These are phyloP conservation scores for Chlorophyllum brunneum DNA, from an alignment of 768 basidiomycete genomes.

Conservation along the genomic window DNA sequence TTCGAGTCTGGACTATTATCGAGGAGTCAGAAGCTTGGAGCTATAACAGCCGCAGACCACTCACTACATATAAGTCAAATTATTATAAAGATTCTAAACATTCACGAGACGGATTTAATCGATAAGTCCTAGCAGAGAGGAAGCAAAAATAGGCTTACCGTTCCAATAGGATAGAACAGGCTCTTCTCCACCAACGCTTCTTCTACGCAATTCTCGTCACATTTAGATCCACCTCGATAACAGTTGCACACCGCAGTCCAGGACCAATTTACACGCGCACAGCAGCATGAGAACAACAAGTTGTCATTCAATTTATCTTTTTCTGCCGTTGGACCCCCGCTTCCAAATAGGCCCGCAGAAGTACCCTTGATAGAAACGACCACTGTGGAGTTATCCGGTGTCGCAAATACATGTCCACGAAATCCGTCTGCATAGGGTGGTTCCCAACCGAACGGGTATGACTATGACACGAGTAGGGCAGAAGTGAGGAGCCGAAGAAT, in stretches of 20 bases:
- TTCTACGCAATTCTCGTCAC: constrained; percentile 77
- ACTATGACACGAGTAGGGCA: constrained; percentile 31
- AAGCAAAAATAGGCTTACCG: constrained; percentile 44
- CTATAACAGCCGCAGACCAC: constrained; percentile 12
- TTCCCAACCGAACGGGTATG: constrained; percentile 90
- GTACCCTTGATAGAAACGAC: constrained; percentile 93
- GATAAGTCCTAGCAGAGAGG: neutral
- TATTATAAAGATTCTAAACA: constrained; percentile 86
- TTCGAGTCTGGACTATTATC: constrained; percentile 61
- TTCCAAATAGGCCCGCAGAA: constrained; percentile 68
- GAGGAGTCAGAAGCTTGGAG: neutral
- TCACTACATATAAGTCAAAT: constrained; percentile 84
- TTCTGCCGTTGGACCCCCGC: constrained; percentile 78
- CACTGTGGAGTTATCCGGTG: constrained; percentile 76
- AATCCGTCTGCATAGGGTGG: constrained; percentile 76
- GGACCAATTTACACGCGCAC: constrained; percentile 86
- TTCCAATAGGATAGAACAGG: constrained; percentile 88
- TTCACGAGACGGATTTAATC: neutral
- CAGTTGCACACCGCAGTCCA: constrained; percentile 96
- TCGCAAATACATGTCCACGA: constrained; percentile 88
- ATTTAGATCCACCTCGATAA: constrained; percentile 75
- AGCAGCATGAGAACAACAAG: constrained; percentile 90
- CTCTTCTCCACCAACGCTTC: constrained; percentile 70
- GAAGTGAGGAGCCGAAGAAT: neutral
- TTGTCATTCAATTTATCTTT: constrained; percentile 97